Conservation (phyloP, 192 early-diverging fungal species). For the Mortierella antarctica region DNA sequence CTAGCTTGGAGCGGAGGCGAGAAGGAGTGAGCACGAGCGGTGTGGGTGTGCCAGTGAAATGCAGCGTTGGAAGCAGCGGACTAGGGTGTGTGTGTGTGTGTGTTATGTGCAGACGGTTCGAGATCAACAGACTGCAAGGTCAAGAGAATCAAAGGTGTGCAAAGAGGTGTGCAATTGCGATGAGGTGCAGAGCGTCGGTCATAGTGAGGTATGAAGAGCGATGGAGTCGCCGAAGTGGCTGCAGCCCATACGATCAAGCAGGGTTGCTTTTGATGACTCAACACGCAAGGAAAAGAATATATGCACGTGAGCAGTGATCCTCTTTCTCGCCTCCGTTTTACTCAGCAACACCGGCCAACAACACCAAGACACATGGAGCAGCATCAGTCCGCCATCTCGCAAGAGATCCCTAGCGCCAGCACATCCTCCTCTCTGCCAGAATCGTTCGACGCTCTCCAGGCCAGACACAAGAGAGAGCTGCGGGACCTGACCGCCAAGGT, state of each 20-base stretch:
- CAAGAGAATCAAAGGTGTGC: too few relatives aligned
- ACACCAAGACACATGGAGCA: neutral
- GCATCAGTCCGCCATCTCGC: neutral
- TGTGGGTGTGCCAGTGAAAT: neutral
- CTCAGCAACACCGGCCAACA: too few relatives aligned
- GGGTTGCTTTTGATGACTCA: too few relatives aligned
- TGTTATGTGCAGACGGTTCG: too few relatives aligned
- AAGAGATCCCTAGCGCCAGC: neutral
- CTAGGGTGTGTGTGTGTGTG: too few relatives aligned
- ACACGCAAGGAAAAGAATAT: too few relatives aligned
- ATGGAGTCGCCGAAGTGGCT: too few relatives aligned
- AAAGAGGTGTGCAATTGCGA: too few relatives aligned
- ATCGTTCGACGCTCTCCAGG: constrained; percentile 72
- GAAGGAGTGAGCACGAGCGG: neutral
- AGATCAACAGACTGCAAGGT: too few relatives aligned
- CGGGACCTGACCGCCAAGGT: constrained; percentile 77
- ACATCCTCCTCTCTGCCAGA: constrained; percentile 16
- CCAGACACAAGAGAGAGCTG: constrained; percentile 82
- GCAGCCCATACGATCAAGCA: too few relatives aligned
- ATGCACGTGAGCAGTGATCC: neutral
- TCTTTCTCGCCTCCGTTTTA: neutral
- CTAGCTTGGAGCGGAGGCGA: neutral
- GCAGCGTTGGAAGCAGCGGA: neutral
- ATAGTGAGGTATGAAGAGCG: too few relatives aligned
- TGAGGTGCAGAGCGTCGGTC: too few relatives aligned